phyloP scores from a whole-genome alignment of 192 early-diverging fungal species.

The Podila minutissima region DNA sequence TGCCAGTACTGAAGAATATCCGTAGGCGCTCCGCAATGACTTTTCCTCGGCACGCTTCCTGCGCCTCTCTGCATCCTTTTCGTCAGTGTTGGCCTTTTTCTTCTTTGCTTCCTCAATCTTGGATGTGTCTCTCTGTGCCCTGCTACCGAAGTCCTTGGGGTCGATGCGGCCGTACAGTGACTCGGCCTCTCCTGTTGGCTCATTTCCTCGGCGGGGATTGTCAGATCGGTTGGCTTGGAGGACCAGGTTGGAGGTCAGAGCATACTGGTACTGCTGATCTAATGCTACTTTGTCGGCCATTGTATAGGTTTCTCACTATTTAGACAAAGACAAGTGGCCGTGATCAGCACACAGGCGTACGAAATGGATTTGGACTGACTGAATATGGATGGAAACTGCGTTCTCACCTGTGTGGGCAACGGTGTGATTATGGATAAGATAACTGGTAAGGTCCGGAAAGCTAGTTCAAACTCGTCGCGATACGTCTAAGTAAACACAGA shows the following conservation, averaged over 20 bases:
- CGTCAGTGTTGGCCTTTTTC: slow-evolving; percentile 61
- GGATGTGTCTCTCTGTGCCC: slow-evolving; percentile 74
- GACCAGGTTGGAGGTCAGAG: slow-evolving; percentile 96
- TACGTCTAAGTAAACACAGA: no score
- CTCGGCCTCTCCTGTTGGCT: slow-evolving; percentile 96
- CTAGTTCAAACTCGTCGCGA: no score
- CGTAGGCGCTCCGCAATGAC: slow-evolving; percentile 69
- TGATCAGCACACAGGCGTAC: no score
- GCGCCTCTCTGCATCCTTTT: slow-evolving; percentile 62
- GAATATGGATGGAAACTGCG: no score
- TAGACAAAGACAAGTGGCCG: no score
- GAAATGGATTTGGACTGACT: no score
- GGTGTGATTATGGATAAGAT: no score
- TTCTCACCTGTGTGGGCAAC: no score
- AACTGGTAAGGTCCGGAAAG: no score
- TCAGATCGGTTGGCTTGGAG: slow-evolving; percentile 88
- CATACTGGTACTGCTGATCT: slow-evolving; percentile 81
- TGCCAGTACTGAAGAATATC: slow-evolving; percentile 79
- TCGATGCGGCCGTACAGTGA: slow-evolving; percentile 89
- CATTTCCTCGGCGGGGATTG: slow-evolving; percentile 84
- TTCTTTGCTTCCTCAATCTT: slow-evolving; percentile 73
- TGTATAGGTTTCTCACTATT: not conserved
- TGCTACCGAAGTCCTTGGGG: slow-evolving; percentile 84
- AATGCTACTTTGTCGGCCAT: slow-evolving; percentile 77
- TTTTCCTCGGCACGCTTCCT: slow-evolving; percentile 70